Evolutionary conservation across 139 green algal genomes (phyloP).

Genomic region (Trebouxia sp.): DNA sequence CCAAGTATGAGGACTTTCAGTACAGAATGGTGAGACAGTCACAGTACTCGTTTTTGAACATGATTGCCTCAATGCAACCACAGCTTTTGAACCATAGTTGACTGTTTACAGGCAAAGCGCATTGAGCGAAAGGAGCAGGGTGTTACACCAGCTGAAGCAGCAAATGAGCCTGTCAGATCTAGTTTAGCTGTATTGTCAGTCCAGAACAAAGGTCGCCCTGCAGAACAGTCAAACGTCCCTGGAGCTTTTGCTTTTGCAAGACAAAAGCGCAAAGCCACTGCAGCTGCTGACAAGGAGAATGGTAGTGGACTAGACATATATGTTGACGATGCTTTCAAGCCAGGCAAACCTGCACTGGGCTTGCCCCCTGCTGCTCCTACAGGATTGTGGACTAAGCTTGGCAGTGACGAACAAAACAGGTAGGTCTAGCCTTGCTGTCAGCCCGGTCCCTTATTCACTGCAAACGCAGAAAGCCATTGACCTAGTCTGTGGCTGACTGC

Average conservation of each 20-base stretch:
- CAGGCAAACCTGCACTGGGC: not conserved
- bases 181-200: not conserved
- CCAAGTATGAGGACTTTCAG: slow-evolving; percentile 80
- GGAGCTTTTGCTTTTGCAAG: slow-evolving; percentile 3
- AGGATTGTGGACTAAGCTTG: slow-evolving; percentile 4
- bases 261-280: slow-evolving; percentile 21
- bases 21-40: slow-evolving; percentile 86
- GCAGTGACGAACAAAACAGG: slow-evolving; percentile 22
- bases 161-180: slow-evolving; percentile 5
- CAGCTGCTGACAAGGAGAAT: slow-evolving; percentile 13
- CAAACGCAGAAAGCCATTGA: no score
- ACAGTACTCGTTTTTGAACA: no score
- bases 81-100: no score
- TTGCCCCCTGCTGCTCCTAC: not conserved
- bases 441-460: not conserved
- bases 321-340: slow-evolving; percentile 74
- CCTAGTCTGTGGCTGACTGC: no score
- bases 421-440: not conserved
- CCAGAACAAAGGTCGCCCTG: not conserved
- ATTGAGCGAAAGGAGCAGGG: slow-evolving; percentile 69
- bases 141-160: slow-evolving; percentile 21
- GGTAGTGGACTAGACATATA: slow-evolving; percentile 60
- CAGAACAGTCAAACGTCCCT: not conserved
- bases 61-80: no score
- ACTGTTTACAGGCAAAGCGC: slow-evolving; percentile 64